A percentile compares a stretch with the other conserved stretches of the same genome.
Evolutionary conservation across 2,329 filamentous ascomycete species (phyloP).

Genomic region (Tolypocladium guangdongense): DNA sequence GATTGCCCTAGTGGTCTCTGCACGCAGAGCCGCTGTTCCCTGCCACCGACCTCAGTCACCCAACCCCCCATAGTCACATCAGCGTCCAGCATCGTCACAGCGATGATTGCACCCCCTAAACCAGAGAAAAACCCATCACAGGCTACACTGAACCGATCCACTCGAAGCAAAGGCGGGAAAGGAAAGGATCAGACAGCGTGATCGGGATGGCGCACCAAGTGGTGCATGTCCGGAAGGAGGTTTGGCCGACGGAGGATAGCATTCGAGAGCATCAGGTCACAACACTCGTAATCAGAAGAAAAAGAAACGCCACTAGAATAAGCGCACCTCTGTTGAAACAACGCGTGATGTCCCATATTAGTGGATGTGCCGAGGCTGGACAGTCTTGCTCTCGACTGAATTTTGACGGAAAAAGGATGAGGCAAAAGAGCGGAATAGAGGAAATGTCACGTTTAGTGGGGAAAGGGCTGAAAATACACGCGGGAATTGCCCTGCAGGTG

Average conservation of each 20-base stretch:
- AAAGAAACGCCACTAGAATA: slow-evolving; percentile 1
- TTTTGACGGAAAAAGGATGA: background rate
- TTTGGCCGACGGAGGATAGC: slow-evolving; percentile 5
- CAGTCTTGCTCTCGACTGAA: background rate
- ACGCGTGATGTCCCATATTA: background rate
- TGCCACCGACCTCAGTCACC: slow-evolving; percentile 4
- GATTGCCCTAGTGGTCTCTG: background rate
- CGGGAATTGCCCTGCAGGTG: background rate
- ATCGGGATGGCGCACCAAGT: slow-evolving; percentile 3
- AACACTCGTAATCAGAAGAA: slow-evolving; percentile 5
- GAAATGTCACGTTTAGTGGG: no score
- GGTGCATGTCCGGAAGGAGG: slow-evolving; percentile 2
- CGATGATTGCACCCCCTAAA: slow-evolving; percentile 4
- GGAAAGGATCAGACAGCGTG: slow-evolving; percentile 2
- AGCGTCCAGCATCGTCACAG: slow-evolving; percentile 7
- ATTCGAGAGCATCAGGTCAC: slow-evolving; percentile 8
- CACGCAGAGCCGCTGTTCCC: slow-evolving; percentile 1
- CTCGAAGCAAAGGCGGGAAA: slow-evolving; percentile 1
- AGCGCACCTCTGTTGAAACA: background rate
- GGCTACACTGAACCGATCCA: background rate
- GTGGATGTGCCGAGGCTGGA: background rate
- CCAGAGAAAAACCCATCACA: slow-evolving; percentile 1
- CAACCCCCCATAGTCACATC: slow-evolving; percentile 8
- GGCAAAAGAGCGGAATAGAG: background rate
- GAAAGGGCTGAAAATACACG: background rate